Percentiles rank a stretch among this genome's conserved stretches.
Conservation (phyloP, 225 moss, liverwort and hornwort genomes). For the Rhytidiadelphus loreus region DNA sequence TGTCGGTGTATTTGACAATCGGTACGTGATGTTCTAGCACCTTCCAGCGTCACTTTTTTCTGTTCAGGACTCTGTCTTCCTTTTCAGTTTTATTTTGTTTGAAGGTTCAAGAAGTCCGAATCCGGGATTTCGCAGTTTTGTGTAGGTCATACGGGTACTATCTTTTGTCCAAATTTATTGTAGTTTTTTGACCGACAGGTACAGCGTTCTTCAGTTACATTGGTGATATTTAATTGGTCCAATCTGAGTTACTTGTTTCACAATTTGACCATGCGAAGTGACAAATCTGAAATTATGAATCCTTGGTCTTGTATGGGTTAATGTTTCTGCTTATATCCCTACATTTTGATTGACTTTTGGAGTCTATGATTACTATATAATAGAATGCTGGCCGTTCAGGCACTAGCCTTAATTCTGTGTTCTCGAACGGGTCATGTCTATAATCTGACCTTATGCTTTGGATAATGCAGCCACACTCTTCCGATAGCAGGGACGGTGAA, state of each 20-base stretch:
- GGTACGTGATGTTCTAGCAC: conserved; percentile 19
- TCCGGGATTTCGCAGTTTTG: not conserved
- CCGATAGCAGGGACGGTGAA: conserved; percentile 36
- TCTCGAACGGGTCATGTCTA: not conserved
- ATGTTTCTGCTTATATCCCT: not conserved
- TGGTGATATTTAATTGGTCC: not conserved
- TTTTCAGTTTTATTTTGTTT: not conserved
- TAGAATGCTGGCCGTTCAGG: not conserved
- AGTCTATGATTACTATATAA: not conserved
- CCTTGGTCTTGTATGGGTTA: not conserved
- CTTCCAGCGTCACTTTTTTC: not conserved
- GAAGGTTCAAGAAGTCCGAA: not conserved
- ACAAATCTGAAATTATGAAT: too few relatives aligned
- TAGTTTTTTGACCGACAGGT: not conserved
- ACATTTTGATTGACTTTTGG: not conserved
- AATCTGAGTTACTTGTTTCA: not conserved
- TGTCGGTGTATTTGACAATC: conserved; percentile 83
- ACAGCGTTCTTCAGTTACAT: not conserved
- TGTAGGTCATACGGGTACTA: not conserved
- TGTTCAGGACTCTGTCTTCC: not conserved
- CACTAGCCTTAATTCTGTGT: not conserved
- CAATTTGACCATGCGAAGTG: not conserved
- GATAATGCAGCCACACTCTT: conserved; percentile 52
- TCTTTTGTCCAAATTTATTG: not conserved
- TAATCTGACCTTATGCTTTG: not conserved